phyloP scores from a whole-genome alignment of 257 asterid genomes.

The Paraleonurus japonicus region DNA sequence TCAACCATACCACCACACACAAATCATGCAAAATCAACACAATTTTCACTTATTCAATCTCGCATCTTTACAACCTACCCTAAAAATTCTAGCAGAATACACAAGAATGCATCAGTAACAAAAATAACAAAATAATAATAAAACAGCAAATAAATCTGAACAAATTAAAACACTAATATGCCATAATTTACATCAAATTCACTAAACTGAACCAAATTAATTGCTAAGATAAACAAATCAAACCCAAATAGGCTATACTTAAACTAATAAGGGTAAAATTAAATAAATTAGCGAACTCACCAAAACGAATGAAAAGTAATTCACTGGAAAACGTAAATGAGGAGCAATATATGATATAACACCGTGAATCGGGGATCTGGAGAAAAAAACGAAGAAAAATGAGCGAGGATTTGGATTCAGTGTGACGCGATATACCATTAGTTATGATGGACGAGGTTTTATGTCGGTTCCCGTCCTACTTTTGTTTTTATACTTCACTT shows the following conservation, averaged over 20 bases:
- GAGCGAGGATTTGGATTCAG: slow-evolving; percentile 8
- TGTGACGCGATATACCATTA: slow-evolving; percentile 18
- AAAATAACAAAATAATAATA: background rate
- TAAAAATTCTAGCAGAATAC: background rate
- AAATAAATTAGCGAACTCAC: slow-evolving; percentile 26
- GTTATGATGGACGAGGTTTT: background rate
- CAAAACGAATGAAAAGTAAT: background rate
- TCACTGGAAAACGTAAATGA: background rate
- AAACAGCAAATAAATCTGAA: background rate
- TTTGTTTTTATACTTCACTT: too few species aligned
- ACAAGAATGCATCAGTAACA: background rate
- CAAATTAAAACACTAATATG: background rate
- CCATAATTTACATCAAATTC: background rate
- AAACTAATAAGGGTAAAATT: background rate
- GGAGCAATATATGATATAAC: background rate
- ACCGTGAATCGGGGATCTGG: slow-evolving; percentile 21
- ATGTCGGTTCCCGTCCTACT: slow-evolving; percentile 20
- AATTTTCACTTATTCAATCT: background rate
- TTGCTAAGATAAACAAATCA: slow-evolving; percentile 12
- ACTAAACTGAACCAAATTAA: background rate
- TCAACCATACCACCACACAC: background rate
- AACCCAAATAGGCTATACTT: slow-evolving; percentile 25
- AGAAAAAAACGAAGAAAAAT: slow-evolving; percentile 6
- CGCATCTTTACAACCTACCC: background rate
- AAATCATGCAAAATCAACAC: slow-evolving; percentile 15